Evolutionary conservation across 345 rosid species (phyloP), one percentile per base, ranked within the genome.

Genomic region (Salix exigua): DNA sequence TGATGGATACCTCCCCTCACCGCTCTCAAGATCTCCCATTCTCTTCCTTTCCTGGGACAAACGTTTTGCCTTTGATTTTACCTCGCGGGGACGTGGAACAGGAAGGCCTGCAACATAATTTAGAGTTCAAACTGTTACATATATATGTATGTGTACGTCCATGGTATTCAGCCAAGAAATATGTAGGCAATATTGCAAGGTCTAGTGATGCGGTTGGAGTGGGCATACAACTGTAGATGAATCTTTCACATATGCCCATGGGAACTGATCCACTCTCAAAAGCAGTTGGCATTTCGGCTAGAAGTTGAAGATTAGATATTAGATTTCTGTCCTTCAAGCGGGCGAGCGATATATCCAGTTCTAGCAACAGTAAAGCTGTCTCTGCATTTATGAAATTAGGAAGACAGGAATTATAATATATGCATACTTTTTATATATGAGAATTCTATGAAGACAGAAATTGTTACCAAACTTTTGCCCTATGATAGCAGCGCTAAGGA

Each of bases 401-500:
- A 50, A 18, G 16, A 1, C 35, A 37, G 3, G n/a, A 71, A 30
- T n/a, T 28, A 28, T 18, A 6, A 13, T 8, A 28, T 46, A 46
- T 46, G 5, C 0, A 12, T 46, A 46, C 0, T 12, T 46, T 46
- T 7, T 46, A 46, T 13, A 25, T 26, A 5, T 46, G 51, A 46
- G 14, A 46, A 46, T 46, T 10, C 46, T 10, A 42, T 42, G 28
- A 17, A 71, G 51, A 40, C 8, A 48, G 51, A 4, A 46, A 12
- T 14, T 46, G 18, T 14, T 28, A 81, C 82, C 85, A 21, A 48
- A 81, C 35, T 85, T 75, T 35, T 75, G 75, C 19, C 79, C 68
- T 3, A 79, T 55, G 31, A 82, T 71, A 30, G 86, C 63, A 58
- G 68, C 71, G 30, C 80, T 81, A 73, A 84, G 85, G 67, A 84